These are phyloP conservation scores for Nitzschia sp. DNA, from an alignment of 108 stramenopile species.

Conservation along the genomic window DNA sequence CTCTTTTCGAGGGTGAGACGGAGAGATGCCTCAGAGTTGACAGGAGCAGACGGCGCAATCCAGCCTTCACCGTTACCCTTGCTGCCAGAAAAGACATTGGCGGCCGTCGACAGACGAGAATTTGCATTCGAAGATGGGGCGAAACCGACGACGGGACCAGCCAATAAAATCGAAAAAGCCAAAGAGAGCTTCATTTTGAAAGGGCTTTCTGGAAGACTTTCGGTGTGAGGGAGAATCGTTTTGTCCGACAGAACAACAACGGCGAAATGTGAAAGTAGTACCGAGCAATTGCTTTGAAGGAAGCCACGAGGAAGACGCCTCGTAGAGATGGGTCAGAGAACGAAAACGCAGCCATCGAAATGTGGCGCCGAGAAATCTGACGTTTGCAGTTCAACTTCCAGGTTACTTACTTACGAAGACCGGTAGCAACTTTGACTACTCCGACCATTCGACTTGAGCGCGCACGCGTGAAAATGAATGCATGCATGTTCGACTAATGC, in stretches of 20 bases:
- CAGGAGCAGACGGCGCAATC: slow-evolving; percentile 79
- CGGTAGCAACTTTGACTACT: no score
- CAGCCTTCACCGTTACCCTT: slow-evolving; percentile 82
- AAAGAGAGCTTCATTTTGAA: slow-evolving; percentile 5
- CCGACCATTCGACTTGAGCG: no score
- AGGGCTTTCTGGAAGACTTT: not conserved
- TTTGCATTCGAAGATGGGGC: not conserved
- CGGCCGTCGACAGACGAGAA: not conserved
- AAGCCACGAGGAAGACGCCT: no score
- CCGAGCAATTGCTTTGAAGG: not conserved
- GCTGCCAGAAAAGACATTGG: slow-evolving; percentile 43
- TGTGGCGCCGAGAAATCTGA: not conserved
- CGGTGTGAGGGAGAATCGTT: not conserved
- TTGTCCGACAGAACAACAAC: no score
- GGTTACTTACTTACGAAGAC: no score
- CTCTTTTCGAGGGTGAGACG: slow-evolving; percentile 66
- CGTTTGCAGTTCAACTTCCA: not conserved
- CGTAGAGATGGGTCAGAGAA: no score
- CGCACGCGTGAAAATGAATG: no score
- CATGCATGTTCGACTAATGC: no score
- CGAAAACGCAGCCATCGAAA: not conserved
- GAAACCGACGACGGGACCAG: not conserved
- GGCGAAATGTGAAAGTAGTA: not conserved
- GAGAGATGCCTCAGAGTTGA: slow-evolving; percentile 70
- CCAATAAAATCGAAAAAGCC: not conserved